Evolutionary conservation across 1,284 basidiomycete species (phyloP), one percentile per base, ranked within the genome.

Genomic region (Austropuccinia psidii): DNA sequence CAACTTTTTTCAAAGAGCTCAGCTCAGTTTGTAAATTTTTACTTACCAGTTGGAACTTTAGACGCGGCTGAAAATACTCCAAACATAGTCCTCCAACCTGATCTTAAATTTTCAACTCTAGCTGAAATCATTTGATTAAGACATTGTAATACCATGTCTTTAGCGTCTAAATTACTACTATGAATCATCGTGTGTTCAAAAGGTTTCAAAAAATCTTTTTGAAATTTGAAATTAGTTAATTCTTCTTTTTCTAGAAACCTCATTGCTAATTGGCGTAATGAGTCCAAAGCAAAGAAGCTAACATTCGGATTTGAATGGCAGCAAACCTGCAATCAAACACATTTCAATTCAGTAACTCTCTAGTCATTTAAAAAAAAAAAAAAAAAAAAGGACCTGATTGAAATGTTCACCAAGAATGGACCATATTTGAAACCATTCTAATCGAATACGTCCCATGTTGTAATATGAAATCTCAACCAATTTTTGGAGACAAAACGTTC

Each of bases 401-500:
- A 99, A 98, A 82, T 99, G 96, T 81, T 97, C 94, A 58, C 96
- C 96, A 21, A 99, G 84, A 74, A 98, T 98, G 75, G 90, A 88
- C 97, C 97, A 99, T 76, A 99, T 86, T 81, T 93, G 90, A 3
- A 92, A 94, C 96, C 96, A 99, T 81, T 99, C 96, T 74, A 99
- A 84, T 81, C 96, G 91, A 80, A 99, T 99, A 74, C 96, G 90
- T 75, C 85, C 89, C 96, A 99, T 99, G 83, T 99, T 99, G 84
- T 99, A 99, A 83, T 99, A 99, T 27, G 93, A 96, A 76, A 99
- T 99, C 81, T 99, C 96, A 58, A 99, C 96, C 55, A 99, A 84
- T 83, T 98, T 99, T 81, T 98, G 96, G 76, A 99, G 83, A 81
- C 94, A 97, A 84, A 99, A 99, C 74, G 98, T 85, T 57, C 96